A percentile compares a stretch with the other conserved stretches of the same genome.
phyloP scores from a whole-genome alignment of 805 yeast genomes.

The Yamadazyma ubonensis region DNA sequence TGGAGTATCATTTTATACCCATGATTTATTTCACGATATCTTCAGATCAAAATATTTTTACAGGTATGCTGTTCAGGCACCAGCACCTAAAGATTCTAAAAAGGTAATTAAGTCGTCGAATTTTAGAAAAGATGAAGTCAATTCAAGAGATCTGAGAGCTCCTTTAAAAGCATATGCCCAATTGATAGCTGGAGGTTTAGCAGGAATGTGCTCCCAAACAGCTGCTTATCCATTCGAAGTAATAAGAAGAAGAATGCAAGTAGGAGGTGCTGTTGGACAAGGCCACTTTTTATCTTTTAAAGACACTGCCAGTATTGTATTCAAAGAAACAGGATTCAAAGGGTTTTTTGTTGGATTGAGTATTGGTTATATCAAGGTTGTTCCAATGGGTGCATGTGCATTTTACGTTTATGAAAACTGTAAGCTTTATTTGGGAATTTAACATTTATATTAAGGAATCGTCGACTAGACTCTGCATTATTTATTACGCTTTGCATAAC shows the following conservation, averaged over 20 bases:
- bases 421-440: slow-evolving; percentile 66
- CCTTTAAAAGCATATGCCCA: slow-evolving; percentile 93
- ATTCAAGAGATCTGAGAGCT: slow-evolving; percentile 45
- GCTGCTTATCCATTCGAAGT: slow-evolving; percentile 98
- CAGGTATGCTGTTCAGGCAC: slow-evolving; percentile 45
- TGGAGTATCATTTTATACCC: slow-evolving; percentile 94
- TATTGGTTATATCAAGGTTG: slow-evolving; percentile 91
- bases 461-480: neutral
- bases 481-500: slow-evolving; percentile 5
- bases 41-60: slow-evolving; percentile 62
- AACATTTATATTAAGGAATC: too few species aligned
- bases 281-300: slow-evolving; percentile 56
- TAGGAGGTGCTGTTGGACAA: slow-evolving; percentile 70
- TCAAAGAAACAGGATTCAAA: slow-evolving; percentile 69
- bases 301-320: slow-evolving; percentile 59
- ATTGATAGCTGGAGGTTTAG: slow-evolving; percentile 89
- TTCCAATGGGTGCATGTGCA: slow-evolving; percentile 97
- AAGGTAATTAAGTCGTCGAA: slow-evolving; percentile 7
- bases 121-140: slow-evolving; percentile 20
- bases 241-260: slow-evolving; percentile 92
- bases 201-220: slow-evolving; percentile 93
- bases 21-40: slow-evolving; percentile 85
- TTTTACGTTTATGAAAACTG: slow-evolving; percentile 90
- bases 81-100: slow-evolving; percentile 16
- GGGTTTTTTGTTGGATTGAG: slow-evolving; percentile 95